These are phyloP conservation scores for Vicia sativa DNA, from an alignment of 306 rosid genomes.

Conservation along the genomic window DNA sequence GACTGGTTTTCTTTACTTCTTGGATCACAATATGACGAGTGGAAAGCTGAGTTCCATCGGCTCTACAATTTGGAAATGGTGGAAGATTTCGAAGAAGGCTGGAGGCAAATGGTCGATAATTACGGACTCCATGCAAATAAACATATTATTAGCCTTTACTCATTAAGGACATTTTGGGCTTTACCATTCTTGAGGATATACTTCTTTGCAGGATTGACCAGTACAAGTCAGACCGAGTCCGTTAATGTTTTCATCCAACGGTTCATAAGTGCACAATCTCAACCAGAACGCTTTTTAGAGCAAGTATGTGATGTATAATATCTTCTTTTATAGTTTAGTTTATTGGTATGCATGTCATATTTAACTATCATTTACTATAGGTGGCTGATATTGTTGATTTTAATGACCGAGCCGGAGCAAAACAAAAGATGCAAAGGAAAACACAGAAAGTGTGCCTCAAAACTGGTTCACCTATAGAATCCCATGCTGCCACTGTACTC, in stretches of 20 bases:
- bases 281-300: conserved; percentile 63
- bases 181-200: conserved; percentile 73
- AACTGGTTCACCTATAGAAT: conserved; percentile 88
- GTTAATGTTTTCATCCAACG: conserved; percentile 71
- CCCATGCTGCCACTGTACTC: conserved; percentile 77
- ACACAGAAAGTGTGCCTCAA: conserved; percentile 72
- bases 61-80: conserved; percentile 64
- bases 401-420: conserved; percentile 66
- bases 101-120: conserved; percentile 75
- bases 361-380: conserved; percentile 44
- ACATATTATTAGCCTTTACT: conserved; percentile 75
- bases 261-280: conserved; percentile 70
- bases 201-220: conserved; percentile 77
- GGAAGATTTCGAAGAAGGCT: conserved; percentile 76
- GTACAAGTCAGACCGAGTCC: conserved; percentile 61
- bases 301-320: conserved; percentile 52
- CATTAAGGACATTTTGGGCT: conserved; percentile 77
- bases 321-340: conserved; percentile 15
- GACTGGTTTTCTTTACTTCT: conserved; percentile 81
- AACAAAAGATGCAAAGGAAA: conserved; percentile 74
- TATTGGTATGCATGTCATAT: conserved; percentile 24
- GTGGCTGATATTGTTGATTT: conserved; percentile 65
- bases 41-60: conserved; percentile 83
- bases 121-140: conserved; percentile 71
- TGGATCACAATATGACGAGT: conserved; percentile 73